Percentiles rank a stretch among this genome's conserved stretches.
Conservation (phyloP, 148 eudicot genomes). For the Rhododendron simsii region DNA sequence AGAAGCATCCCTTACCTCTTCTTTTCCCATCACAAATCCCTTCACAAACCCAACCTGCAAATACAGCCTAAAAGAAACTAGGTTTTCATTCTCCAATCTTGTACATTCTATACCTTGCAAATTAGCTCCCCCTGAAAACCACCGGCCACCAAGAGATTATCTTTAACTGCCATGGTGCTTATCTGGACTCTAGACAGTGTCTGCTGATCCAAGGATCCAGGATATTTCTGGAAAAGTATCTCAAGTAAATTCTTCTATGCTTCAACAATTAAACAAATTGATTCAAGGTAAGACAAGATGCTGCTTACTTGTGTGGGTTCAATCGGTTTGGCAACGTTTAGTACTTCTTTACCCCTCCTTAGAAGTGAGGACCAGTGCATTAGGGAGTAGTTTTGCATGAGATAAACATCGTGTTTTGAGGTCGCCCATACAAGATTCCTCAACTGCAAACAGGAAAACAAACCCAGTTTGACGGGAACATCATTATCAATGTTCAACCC, state of each 20-base stretch:
- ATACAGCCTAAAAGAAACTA: not conserved
- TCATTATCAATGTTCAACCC: not conserved
- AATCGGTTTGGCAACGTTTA: slow-evolving; percentile 70
- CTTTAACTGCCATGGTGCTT: slow-evolving; percentile 81
- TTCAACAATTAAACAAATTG: not conserved
- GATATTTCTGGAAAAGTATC: slow-evolving; percentile 39
- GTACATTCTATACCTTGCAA: slow-evolving; percentile 57
- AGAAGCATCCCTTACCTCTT: not conserved
- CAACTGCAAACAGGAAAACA: slow-evolving; percentile 38
- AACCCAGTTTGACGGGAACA: not conserved
- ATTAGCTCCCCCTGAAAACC: slow-evolving; percentile 93
- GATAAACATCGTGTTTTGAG: slow-evolving; percentile 88
- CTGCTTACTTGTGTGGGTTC: slow-evolving; percentile 49
- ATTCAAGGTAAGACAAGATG: not conserved
- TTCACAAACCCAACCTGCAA: not conserved
- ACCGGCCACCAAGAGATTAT: slow-evolving; percentile 76
- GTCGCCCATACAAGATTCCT: slow-evolving; percentile 86
- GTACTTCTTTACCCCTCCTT: slow-evolving; percentile 59
- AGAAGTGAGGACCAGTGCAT: slow-evolving; percentile 86
- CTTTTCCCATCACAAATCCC: not conserved
- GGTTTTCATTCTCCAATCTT: not conserved
- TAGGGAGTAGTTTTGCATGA: slow-evolving; percentile 77
- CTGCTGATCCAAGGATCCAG: slow-evolving; percentile 59
- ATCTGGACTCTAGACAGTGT: slow-evolving; percentile 77
- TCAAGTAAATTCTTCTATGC: not conserved